Evolutionary conservation across 495 filamentous ascomycete genomes (phyloP).

Genomic region (Polyplosphaeria fusca): DNA sequence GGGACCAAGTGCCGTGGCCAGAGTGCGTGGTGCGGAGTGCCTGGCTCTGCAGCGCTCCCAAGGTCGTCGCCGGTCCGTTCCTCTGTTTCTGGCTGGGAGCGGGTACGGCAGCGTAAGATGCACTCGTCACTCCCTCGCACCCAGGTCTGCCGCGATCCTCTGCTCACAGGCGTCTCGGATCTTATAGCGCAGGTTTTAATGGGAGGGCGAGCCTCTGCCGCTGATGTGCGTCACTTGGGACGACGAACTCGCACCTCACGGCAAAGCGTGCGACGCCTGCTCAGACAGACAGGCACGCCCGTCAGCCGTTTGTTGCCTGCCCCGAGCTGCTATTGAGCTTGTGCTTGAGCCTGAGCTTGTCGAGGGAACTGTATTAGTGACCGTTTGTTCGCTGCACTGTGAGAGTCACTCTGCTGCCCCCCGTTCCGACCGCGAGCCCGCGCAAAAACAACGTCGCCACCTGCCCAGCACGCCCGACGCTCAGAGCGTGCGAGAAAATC

Average conservation of each 20-base stretch:
- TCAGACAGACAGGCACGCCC: not conserved
- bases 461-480: slow-evolving; percentile 5
- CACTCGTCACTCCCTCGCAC: slow-evolving; percentile 13
- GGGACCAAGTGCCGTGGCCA: slow-evolving; percentile 8
- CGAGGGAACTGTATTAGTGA: slow-evolving; percentile 22
- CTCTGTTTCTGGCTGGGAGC: not conserved
- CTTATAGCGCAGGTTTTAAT: slow-evolving; percentile 2
- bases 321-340: slow-evolving; percentile 13
- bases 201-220: too few species aligned
- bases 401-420: slow-evolving; percentile 20
- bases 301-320: slow-evolving; percentile 1
- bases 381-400: slow-evolving; percentile 1
- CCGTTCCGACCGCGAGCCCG: slow-evolving; percentile 4
- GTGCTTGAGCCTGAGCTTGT: slow-evolving; percentile 12
- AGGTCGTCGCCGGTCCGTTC: slow-evolving; percentile 1
- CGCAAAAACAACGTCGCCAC: slow-evolving; percentile 7
- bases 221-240: slow-evolving; percentile 27
- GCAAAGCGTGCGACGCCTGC: slow-evolving; percentile 4
- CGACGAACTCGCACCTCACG: slow-evolving; percentile 24
- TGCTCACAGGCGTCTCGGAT: slow-evolving; percentile 8
- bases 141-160: slow-evolving; percentile 4
- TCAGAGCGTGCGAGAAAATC: slow-evolving; percentile 13
- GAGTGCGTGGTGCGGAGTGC: slow-evolving; percentile 18
- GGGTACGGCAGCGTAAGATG: slow-evolving; percentile 6
- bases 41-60: slow-evolving; percentile 3